These are phyloP conservation scores for Leishmania arabica DNA, from an alignment of 208 protist species.

Conservation along the genomic window DNA sequence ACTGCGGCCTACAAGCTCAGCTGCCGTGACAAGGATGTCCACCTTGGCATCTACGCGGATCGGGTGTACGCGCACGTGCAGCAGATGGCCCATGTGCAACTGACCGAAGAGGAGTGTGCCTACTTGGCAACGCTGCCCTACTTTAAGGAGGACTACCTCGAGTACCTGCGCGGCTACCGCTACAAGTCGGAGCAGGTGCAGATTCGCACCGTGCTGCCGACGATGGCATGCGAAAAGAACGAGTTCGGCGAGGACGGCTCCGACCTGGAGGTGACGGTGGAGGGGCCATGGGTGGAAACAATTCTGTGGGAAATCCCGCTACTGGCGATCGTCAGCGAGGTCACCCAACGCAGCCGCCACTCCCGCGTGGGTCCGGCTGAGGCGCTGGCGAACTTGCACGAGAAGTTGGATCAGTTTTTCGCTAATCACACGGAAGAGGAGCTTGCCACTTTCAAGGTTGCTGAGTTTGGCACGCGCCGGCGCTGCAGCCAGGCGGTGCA, in stretches of 20 bases:
- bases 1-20: conserved; percentile 67
- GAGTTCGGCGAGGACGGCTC: conserved; percentile 45
- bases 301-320: conserved; percentile 91
- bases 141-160: conserved; percentile 78
- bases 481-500: conserved; percentile 84
- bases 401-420: conserved; percentile 72
- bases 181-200: conserved; percentile 81
- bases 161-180: conserved; percentile 79
- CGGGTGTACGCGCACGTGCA: conserved; percentile 58
- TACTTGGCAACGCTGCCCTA: conserved; percentile 73
- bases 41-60: conserved; percentile 71
- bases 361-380: conserved; percentile 47
- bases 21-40: conserved; percentile 75
- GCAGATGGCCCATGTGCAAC: conserved; percentile 44
- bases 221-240: conserved; percentile 25
- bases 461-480: conserved; percentile 87
- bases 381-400: conserved; percentile 50
- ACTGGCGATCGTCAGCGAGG: conserved; percentile 82
- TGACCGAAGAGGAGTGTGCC: conserved; percentile 69
- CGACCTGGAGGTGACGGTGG: conserved; percentile 61
- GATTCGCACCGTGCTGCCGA: conserved; percentile 44
- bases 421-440: conserved; percentile 41
- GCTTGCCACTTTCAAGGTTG: conserved; percentile 55
- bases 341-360: conserved; percentile 59
- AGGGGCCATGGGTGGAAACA: conserved; percentile 86